Evolutionary conservation across 495 filamentous ascomycete genomes (phyloP), one percentile per base, ranked within the genome.

Genomic region (Penicillium lividum): DNA sequence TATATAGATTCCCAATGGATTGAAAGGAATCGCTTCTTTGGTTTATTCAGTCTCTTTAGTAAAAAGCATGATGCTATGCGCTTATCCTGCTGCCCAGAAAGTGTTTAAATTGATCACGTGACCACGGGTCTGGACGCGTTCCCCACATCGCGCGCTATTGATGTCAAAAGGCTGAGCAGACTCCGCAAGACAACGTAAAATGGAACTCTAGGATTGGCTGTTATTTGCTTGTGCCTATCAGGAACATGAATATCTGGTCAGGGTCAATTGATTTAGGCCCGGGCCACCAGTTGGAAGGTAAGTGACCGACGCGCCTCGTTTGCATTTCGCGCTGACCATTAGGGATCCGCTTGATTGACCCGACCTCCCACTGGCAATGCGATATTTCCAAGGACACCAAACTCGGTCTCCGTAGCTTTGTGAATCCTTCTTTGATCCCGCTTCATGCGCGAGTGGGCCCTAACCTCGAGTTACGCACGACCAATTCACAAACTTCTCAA

Each of bases 381-480:
- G 73, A 77, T 65, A 59, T 78, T 58, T 56, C 70, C 15, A 76
- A 68, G 48, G 60, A 73, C 28, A 62, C 73, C 7, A 70, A 61
- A 30, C 69, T 82, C 13, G 57, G 53, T 34, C 68, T 81, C 38
- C 74, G 70, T n/a, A 71, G 69, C 49, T 76, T 77, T 38, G 79
- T 82, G 28, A 75, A 82, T 16, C 77, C 78, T 13, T 62, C 76
- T 10, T 59, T 76, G 3, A 77, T 83, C 8, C 80, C 80, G 30
- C 64, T 83, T 3, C 75, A 80, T 51, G 75, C 79, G 13, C 75
- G 76, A 48, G 73, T 70, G n/a, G 79, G 80, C n/a, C 79, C 78
- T 7, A 79, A 71, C 38, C 71, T 81, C 47, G 77, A 81, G 60
- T 53, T 82, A 22, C 78, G 76, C 57, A 73, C 77, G 2, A 63